Conservation (phyloP, 768 basidiomycete species). For the Tricholomella constricta region DNA sequence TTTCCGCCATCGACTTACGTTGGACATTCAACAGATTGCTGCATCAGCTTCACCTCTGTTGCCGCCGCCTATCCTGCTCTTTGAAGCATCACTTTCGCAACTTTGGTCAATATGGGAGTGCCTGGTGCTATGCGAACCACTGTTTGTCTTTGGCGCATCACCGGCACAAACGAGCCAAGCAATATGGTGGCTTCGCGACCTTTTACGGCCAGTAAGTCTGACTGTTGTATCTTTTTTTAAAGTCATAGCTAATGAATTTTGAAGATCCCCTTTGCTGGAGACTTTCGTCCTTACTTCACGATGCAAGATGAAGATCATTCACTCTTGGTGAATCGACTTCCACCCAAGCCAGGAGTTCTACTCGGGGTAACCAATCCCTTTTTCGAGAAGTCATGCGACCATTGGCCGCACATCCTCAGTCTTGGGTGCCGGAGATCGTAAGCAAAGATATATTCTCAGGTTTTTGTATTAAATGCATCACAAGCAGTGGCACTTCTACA, state of each 20-base stretch:
- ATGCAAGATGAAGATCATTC: constrained; percentile 90
- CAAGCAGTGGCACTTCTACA: constrained; percentile 6
- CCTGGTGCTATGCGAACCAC: constrained; percentile 84
- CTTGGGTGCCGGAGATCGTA: constrained; percentile 56
- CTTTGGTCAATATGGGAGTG: constrained; percentile 95
- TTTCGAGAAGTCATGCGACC: constrained; percentile 73
- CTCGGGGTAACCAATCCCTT: constrained; percentile 90
- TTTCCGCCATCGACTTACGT: not conserved
- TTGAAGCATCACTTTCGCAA: constrained; percentile 65
- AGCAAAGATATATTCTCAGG: constrained; percentile 14
- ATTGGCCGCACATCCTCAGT: constrained; percentile 86
- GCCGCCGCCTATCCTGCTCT: constrained; percentile 59
- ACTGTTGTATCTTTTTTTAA: not conserved
- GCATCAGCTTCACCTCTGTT: constrained; percentile 62
- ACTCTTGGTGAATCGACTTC: constrained; percentile 74
- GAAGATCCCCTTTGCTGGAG: constrained; percentile 80
- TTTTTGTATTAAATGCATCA: not conserved
- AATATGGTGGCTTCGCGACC: constrained; percentile 89
- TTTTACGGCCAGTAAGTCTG: constrained; percentile 72
- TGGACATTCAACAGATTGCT: constrained; percentile 50
- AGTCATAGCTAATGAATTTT: constrained; percentile 1
- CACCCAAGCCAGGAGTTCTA: constrained; percentile 75
- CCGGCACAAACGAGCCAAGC: constrained; percentile 85
- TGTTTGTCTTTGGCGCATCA: constrained; percentile 78
- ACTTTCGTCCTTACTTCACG: constrained; percentile 93